Conservation (phyloP, 2,329 filamentous ascomycete species). For the Leptographium wingfieldii region DNA sequence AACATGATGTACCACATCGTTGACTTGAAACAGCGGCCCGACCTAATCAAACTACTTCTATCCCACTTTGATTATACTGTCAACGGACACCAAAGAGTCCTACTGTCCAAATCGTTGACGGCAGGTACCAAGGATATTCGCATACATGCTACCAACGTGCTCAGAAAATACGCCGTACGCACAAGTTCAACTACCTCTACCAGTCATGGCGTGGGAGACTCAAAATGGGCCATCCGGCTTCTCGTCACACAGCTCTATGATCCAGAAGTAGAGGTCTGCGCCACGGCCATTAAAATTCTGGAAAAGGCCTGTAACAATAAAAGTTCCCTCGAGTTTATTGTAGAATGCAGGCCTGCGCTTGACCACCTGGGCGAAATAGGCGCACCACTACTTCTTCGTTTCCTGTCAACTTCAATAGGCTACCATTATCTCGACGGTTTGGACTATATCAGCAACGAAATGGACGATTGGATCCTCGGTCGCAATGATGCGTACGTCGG, state of each 20-base stretch:
- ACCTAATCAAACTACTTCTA: conserved; percentile 78
- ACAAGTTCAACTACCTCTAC: conserved; percentile 12
- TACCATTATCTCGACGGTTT: conserved; percentile 95
- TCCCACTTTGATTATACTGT: conserved; percentile 87
- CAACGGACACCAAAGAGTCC: conserved; percentile 77
- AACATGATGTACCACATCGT: conserved; percentile 99
- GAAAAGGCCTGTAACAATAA: conserved; percentile 96
- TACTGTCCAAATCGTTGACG: conserved; percentile 87
- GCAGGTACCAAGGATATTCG: conserved; percentile 84
- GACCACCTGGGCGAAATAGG: conserved; percentile 96
- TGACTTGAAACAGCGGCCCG: conserved; percentile 78
- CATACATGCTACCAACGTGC: conserved; percentile 74
- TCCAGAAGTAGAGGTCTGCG: conserved; percentile 91
- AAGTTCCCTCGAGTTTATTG: conserved; percentile 84
- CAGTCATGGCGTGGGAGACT: conserved; percentile 45
- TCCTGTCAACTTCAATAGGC: conserved; percentile 88
- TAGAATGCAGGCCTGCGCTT: conserved; percentile 85
- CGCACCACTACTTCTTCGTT: conserved; percentile 79
- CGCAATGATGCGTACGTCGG: conserved; percentile 93
- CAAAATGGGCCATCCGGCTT: conserved; percentile 91
- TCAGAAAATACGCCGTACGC: conserved; percentile 72
- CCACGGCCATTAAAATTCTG: conserved; percentile 89
- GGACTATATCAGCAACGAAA: conserved; percentile 98
- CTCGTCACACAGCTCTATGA: conserved; percentile 98
- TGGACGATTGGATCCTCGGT: conserved; percentile 99